A percentile compares a stretch with the other conserved stretches of the same genome.
These are phyloP conservation scores for Paratinospora sagittata DNA, from an alignment of 164 flowering plant species.

Conservation along the genomic window DNA sequence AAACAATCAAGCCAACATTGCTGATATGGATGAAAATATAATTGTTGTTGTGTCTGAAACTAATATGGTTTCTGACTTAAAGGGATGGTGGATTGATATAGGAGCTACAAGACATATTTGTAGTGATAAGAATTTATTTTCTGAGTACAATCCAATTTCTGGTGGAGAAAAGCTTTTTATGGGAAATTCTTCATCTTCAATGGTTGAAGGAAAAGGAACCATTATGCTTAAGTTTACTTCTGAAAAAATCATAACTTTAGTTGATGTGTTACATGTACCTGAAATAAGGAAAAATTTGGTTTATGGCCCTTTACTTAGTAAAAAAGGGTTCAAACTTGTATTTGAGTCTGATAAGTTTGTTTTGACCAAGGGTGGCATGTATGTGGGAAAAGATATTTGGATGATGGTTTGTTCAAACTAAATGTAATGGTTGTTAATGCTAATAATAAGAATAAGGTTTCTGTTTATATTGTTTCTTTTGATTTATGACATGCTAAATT, in stretches of 20 bases:
- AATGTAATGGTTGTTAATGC: neutral
- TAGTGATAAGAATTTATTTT: neutral
- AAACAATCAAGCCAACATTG: neutral
- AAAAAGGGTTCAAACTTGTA: no score
- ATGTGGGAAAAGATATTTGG: neutral
- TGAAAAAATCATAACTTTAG: neutral
- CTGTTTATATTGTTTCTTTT: neutral
- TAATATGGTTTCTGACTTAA: neutral
- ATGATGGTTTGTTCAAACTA: neutral
- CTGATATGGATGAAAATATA: neutral
- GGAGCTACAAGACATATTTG: neutral
- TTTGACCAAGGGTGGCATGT: constrained; percentile 2
- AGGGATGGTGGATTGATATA: neutral
- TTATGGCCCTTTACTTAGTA: no score
- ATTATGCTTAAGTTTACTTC: constrained; percentile 1
- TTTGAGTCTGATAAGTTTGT: constrained; percentile 14
- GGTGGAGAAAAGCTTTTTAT: neutral
- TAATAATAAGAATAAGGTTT: neutral
- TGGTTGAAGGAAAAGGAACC: neutral
- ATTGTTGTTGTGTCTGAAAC: neutral
- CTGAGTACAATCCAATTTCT: neutral
- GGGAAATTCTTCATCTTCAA: neutral
- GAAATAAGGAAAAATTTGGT: no score
- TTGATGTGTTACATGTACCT: no score
- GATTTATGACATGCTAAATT: neutral